Evolutionary conservation across 306 rosid genomes (phyloP), one percentile per base, ranked within the genome.

Genomic region (Echinosophora koreensis): DNA sequence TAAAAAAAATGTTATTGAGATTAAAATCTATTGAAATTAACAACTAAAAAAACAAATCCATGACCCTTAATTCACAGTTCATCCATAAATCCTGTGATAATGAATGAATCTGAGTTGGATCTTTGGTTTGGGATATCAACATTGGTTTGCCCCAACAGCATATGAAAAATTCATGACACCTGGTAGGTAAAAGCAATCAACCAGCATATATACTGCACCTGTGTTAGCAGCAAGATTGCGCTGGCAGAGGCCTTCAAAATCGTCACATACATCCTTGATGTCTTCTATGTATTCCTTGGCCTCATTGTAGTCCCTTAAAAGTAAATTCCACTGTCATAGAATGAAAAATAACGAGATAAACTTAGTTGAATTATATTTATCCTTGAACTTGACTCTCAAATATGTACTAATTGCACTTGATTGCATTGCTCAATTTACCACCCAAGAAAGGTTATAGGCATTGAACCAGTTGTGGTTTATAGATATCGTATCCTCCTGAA

Each of bases 381-480:
- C 41, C 59, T 56, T 28, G 34, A 73, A 55, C 32, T 51, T 56
- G 68, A 69, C 8, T 81, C 39, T 17, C 11, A 69, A 62, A 73
- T 77, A 28, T 72, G 61, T 73, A 68, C n/a, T n/a, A n/a, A n/a
- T n/a, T n/a, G n/a, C n/a, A n/a, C 65, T 82, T 32, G 30, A 82
- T 39, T 9, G 14, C 60, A 60, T 54, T 80, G 83, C 61, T 66
- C 32, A 66, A 75, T 88, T 86, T 87, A 95, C 97, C 91, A 89
- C 93, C 96, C 94, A 88, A 78, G 83, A 69, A 67, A 95, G 94
- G 90, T 87, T 95, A 87, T 80, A 85, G 63, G 84, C 89, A 56
- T 92, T 95, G 90, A 95, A 92, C 97, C 99, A 95, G 79, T 95
- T 95, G 91, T 92, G 97, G 84, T 95, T 90, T 76, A 95, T 95